Base-by-base conservation (phyloP, 306 rosid genomes). In the Elaeagnus macrophylla region DNA sequence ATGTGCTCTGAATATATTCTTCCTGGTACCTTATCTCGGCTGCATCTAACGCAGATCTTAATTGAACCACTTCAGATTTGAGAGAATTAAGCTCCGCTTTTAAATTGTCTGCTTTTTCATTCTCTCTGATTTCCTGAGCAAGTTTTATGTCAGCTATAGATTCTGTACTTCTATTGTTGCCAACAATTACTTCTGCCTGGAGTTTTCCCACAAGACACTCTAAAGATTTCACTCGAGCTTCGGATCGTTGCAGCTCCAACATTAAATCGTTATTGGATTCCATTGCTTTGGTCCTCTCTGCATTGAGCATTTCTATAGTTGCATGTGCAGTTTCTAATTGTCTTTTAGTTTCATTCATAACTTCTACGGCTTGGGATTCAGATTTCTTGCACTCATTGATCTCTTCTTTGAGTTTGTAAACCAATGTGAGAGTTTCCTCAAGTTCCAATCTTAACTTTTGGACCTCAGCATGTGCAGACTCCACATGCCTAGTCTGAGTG, bases 1-100 rank as follows among this genome's bases (percentile, higher is more conserved):
- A 77, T 5, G 79, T 78, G 83, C 79, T 80, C 61, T 40, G 78
- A 58, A 78, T 75, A 66, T 87, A 83, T 65, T 86, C 93, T 80
- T 84, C 93, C 16, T 78, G 80, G 80, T 71, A 75, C 59, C 74
- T 80, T 39, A 76, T 56, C 84, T 86, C 96, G n/a, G 96, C 77
- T 46, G 54, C 63, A 63, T 86, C 93, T 35, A 83, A 46, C 37
- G 73, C 73, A 61, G 82, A 80, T 67, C 66, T 76, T 59, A 86
- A 66, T 0, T 57, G 66, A 49, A n/a, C 73, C 7, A 78, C 70
- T 68, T 91, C 94, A 2, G 79, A 65, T 53, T 77, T 91, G 60
- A 86, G 60, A 60, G 51, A 53, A 66, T 17, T 10, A 57, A 80
- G 59, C 59, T 83, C 89, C 8, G 47, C 72, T 67, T 80, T 80